phyloP scores from a whole-genome alignment of 345 rosid species.

The Lepidium aucheri region DNA sequence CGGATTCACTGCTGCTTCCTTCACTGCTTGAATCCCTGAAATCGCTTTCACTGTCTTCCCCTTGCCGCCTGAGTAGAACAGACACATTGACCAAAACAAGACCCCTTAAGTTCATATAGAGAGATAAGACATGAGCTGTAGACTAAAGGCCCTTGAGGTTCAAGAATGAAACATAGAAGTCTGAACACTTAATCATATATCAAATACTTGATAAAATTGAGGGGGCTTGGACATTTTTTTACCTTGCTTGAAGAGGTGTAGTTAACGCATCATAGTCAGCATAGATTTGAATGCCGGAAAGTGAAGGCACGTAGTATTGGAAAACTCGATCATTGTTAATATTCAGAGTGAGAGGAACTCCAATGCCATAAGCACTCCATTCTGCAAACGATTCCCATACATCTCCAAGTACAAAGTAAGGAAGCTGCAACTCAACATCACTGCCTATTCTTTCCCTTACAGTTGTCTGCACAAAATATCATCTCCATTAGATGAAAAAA shows the following conservation, averaged over 20 bases:
- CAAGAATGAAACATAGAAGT: neutral
- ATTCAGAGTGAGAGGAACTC: slow-evolving; percentile 53
- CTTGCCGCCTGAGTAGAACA: slow-evolving; percentile 29
- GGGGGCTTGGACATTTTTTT: neutral
- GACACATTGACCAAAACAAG: neutral
- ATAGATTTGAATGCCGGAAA: slow-evolving; percentile 64
- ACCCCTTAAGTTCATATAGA: neutral
- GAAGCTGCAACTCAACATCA: slow-evolving; percentile 28
- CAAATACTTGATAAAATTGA: neutral
- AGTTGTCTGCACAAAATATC: slow-evolving; percentile 29
- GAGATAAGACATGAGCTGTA: neutral
- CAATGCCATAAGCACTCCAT: slow-evolving; percentile 85
- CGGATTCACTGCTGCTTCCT: slow-evolving; percentile 62
- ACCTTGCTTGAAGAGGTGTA: slow-evolving; percentile 46
- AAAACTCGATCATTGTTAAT: slow-evolving; percentile 42
- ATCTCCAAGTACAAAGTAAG: slow-evolving; percentile 63
- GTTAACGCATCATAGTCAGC: slow-evolving; percentile 33
- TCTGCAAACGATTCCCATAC: slow-evolving; percentile 73
- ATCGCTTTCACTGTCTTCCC: slow-evolving; percentile 76
- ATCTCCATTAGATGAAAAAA: neutral
- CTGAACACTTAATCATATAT: neutral
- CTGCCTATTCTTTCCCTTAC: slow-evolving; percentile 31
- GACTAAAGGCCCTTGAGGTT: neutral
- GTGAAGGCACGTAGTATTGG: slow-evolving; percentile 66
- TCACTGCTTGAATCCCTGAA: slow-evolving; percentile 68